phyloP scores from a whole-genome alignment of 2,329 filamentous ascomycete species.

The Alternaria triticina region DNA sequence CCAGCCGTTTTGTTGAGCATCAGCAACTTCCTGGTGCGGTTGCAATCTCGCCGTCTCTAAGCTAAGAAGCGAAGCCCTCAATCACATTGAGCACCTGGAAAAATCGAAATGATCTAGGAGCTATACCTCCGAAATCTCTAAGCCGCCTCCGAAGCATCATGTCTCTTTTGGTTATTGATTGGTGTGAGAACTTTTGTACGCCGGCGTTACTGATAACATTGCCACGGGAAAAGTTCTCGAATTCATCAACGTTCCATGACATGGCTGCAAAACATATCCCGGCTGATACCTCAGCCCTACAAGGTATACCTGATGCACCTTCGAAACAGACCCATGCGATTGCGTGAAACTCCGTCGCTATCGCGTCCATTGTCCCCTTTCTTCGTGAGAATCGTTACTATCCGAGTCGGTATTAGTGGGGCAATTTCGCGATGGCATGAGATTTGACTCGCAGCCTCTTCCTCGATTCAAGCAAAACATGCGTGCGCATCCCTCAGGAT shows the following conservation, averaged over 20 bases:
- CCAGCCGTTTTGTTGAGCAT: neutral
- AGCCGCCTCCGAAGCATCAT: constrained; percentile 7
- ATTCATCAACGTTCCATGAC: neutral
- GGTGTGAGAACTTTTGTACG: neutral
- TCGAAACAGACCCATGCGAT: constrained; percentile 6
- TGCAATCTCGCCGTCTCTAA: neutral
- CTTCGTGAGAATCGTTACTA: neutral
- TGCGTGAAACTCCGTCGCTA: neutral
- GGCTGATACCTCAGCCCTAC: constrained; percentile 4
- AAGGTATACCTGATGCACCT: constrained; percentile 2
- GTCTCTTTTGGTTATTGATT: neutral
- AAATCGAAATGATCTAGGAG: constrained; percentile 1
- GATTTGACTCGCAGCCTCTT: neutral
- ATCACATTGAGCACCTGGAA: neutral
- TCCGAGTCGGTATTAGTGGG: neutral
- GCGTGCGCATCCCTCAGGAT: neutral
- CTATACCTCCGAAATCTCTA: neutral
- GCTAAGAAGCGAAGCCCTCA: neutral
- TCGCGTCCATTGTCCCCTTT: neutral
- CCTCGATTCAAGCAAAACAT: neutral
- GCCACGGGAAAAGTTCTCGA: neutral
- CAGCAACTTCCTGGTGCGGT: neutral
- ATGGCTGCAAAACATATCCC: neutral
- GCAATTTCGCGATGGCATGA: neutral
- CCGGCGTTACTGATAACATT: neutral